phyloP scores from a whole-genome alignment of 768 basidiomycete genomes.

The Collybiopsis luxurians region DNA sequence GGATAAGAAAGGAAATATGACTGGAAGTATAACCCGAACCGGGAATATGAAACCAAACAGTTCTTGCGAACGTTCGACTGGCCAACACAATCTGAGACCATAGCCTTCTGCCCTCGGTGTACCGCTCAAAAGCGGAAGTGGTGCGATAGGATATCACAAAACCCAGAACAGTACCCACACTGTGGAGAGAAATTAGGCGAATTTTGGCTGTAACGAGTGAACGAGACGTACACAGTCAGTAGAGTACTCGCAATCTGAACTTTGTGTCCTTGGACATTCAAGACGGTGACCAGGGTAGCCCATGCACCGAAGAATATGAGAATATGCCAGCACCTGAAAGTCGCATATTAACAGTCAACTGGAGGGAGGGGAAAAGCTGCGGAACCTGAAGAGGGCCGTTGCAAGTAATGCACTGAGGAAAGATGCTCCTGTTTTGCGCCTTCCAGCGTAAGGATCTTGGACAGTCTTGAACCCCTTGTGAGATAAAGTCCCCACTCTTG shows the following conservation, averaged over 20 bases:
- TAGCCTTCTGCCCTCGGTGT: slow-evolving; percentile 66
- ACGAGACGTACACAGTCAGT: slow-evolving; percentile 59
- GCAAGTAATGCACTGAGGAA: slow-evolving; percentile 24
- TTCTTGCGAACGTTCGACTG: slow-evolving; percentile 55
- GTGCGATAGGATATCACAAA: slow-evolving; percentile 73
- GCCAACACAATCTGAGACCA: slow-evolving; percentile 70
- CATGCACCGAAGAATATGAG: slow-evolving; percentile 63
- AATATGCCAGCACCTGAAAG: slow-evolving; percentile 60
- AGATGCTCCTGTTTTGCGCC: slow-evolving; percentile 9
- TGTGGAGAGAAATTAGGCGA: slow-evolving; percentile 11
- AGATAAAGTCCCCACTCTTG: background rate
- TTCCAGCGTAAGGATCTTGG: slow-evolving; percentile 10
- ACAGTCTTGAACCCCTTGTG: slow-evolving; percentile 9
- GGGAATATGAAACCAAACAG: slow-evolving; percentile 68
- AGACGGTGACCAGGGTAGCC: slow-evolving; percentile 54
- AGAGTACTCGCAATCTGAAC: slow-evolving; percentile 49
- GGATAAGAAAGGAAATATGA: background rate
- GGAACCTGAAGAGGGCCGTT: slow-evolving; percentile 23
- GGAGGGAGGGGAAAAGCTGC: slow-evolving; percentile 16
- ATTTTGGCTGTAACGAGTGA: background rate
- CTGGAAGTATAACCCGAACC: slow-evolving; percentile 26
- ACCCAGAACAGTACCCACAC: slow-evolving; percentile 65
- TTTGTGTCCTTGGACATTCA: slow-evolving; percentile 44
- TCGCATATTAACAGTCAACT: too few species aligned
- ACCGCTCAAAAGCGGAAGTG: slow-evolving; percentile 72